phyloP scores from a whole-genome alignment of 2,329 filamentous ascomycete species.

The Phyllosticta citrichinensis region DNA sequence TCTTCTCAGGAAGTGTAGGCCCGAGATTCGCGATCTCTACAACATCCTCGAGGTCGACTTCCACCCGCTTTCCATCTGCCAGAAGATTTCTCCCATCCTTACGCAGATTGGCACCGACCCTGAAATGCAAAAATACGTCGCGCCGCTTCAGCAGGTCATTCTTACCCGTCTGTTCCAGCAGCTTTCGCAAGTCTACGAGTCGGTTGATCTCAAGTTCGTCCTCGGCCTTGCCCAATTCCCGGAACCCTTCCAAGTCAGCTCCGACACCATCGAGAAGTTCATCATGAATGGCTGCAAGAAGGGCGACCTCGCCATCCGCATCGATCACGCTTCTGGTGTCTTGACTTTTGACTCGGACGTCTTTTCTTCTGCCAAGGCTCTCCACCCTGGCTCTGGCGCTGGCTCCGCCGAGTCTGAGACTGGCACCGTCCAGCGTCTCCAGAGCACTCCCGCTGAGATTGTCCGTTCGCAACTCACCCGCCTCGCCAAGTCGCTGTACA shows the following conservation, averaged over 20 bases:
- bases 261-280: constrained; percentile 95
- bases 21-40: constrained; percentile 94
- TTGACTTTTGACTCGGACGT: constrained; percentile 97
- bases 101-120: constrained; percentile 84
- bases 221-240: constrained; percentile 92
- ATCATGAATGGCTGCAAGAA: constrained; percentile 99
- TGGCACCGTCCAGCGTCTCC: constrained; percentile 81
- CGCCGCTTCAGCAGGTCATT: constrained; percentile 95
- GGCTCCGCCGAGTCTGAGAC: constrained; percentile 81
- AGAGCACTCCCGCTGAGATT: constrained; percentile 96
- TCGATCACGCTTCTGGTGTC: constrained; percentile 90
- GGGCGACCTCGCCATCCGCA: constrained; percentile 89
- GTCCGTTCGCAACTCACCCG: constrained; percentile 89
- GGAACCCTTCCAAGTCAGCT: constrained; percentile 86
- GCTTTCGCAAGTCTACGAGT: constrained; percentile 97
- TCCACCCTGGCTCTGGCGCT: constrained; percentile 71
- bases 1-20: constrained; percentile 79
- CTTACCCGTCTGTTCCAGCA: constrained; percentile 98
- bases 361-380: constrained; percentile 91
- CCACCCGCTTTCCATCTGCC: constrained; percentile 95
- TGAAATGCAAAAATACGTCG: constrained; percentile 95
- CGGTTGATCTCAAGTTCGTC: constrained; percentile 88
- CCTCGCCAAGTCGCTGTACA: constrained; percentile 79
- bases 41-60: constrained; percentile 99
- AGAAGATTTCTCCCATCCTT: constrained; percentile 96